A percentile compares a stretch with the other conserved stretches of the same genome.
These are phyloP conservation scores for Clonostachys byssicola DNA, from an alignment of 2,329 filamentous ascomycete species.

Conservation along the genomic window DNA sequence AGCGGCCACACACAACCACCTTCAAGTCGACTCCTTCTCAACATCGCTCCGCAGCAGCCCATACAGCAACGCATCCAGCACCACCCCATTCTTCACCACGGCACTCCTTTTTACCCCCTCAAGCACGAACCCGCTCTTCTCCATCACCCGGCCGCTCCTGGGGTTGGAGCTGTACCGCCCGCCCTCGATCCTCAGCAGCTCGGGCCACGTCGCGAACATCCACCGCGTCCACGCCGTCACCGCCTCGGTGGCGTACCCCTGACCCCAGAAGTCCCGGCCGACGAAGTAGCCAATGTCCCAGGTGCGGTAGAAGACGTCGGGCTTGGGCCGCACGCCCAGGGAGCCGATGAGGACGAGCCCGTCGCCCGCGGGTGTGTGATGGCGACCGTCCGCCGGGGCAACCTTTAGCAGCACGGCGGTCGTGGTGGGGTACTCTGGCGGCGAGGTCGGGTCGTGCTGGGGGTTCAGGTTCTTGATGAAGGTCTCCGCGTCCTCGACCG, in stretches of 20 bases:
- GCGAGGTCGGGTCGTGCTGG: conserved; percentile 4
- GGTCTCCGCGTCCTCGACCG: conserved; percentile 25
- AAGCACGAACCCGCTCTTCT: conserved; percentile 31
- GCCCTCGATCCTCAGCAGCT: conserved; percentile 36
- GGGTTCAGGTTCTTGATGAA: conserved; percentile 20
- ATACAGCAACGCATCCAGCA: conserved; percentile 20
- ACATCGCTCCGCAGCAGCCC: conserved; percentile 7
- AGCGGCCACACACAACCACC: too few species aligned
- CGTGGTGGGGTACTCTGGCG: conserved; percentile 15
- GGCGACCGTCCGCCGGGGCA: too few species aligned
- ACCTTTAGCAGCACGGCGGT: conserved; percentile 27
- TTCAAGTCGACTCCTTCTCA: too few species aligned
- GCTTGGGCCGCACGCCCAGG: conserved; percentile 28
- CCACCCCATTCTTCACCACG: conserved; percentile 31
- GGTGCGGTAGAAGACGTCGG: conserved; percentile 33
- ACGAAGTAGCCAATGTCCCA: conserved; percentile 48
- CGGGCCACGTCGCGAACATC: conserved; percentile 35
- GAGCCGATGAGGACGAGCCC: conserved; percentile 21
- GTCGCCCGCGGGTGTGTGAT: conserved; percentile 7
- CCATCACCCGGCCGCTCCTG: conserved; percentile 36
- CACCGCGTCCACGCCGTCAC: conserved; percentile 30
- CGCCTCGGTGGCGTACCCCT: conserved; percentile 37
- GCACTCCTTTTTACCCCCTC: conserved; percentile 39
- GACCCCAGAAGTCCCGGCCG: conserved; percentile 34
- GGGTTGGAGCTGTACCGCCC: conserved; percentile 27